Base-by-base conservation (phyloP, 108 stramenopile species). In the Skeletonema tropicum region DNA sequence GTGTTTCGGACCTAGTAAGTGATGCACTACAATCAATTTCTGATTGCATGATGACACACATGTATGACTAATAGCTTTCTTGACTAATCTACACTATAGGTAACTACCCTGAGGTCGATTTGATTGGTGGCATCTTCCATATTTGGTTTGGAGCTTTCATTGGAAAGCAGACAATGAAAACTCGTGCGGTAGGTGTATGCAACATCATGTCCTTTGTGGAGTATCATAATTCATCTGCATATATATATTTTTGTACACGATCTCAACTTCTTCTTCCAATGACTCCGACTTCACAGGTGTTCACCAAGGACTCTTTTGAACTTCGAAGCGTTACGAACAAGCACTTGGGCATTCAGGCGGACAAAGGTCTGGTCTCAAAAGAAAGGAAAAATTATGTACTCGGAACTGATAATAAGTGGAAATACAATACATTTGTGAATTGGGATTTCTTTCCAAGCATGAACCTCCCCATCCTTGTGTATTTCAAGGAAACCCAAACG, bases 401-500 rank as follows among this genome's bases (percentile, higher is more conserved):
- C 26, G 79, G 79, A 31, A 80, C 79, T 2, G 61, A 73, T 12
- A 80, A 80, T 21, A 72, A 73, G 31, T 80, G 79, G 79, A 55
- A 52, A 31, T 77, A 77, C 66, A 68, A 57, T 60, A 59, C 71
- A 6, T 77, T 85, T 58, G 74, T 76, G 23, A 85, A 85, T 41
- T 85, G 71, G 70, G 76, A 82, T 29, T 85, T 85, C 72, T 76
- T 85, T 48, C 84, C 84, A 11, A 70, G 70, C 36, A 59, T 61
- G 31, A 21, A 74, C 39, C 70, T 85, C 49, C 84, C 84, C 4
- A 77, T 85, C 38, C 76, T 85, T 36, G 84, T 85, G 33, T 85
- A 85, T 58, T 85, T 85, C 65, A 82, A 82, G 30, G 84, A 85
- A 42, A 82, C 79, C 8, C 75, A 84, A 41, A 84, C 83, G 38